Conservation (phyloP, 1,284 basidiomycete genomes). For the Ceratorhiza oryzae-sativae region DNA sequence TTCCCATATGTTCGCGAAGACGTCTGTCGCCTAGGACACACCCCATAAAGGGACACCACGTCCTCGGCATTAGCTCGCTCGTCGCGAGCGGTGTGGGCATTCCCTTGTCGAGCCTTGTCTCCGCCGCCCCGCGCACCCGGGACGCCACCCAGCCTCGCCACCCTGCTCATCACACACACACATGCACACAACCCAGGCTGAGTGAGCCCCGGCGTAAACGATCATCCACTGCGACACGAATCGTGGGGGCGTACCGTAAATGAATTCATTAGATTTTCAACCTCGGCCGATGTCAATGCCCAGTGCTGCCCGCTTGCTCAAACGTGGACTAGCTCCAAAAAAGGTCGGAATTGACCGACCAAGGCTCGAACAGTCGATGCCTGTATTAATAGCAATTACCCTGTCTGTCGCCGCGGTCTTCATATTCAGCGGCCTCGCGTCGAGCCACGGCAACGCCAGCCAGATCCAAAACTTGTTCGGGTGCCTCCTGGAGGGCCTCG, state of each 20-base stretch:
- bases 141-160: not conserved
- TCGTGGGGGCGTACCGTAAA: not conserved
- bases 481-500: not conserved
- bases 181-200: too few species aligned
- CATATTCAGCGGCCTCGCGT: not conserved
- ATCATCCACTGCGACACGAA: not conserved
- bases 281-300: not conserved
- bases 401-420: not conserved
- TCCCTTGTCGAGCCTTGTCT: constrained; percentile 2
- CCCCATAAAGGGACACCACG: constrained; percentile 8
- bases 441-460: not conserved
- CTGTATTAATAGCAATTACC: not conserved
- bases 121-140: not conserved
- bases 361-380: not conserved
- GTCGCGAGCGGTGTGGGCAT: not conserved
- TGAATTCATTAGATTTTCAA: not conserved
- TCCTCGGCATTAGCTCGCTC: not conserved
- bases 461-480: not conserved
- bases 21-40: constrained; percentile 1
- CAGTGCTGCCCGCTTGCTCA: not conserved
- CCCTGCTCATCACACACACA: not conserved
- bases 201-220: not conserved
- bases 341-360: not conserved
- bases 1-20: not conserved
- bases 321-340: constrained; percentile 6